Evolutionary conservation across 108 stramenopile species (phyloP), one percentile per base, ranked within the genome.

Genomic region (Cyclotella atomus): DNA sequence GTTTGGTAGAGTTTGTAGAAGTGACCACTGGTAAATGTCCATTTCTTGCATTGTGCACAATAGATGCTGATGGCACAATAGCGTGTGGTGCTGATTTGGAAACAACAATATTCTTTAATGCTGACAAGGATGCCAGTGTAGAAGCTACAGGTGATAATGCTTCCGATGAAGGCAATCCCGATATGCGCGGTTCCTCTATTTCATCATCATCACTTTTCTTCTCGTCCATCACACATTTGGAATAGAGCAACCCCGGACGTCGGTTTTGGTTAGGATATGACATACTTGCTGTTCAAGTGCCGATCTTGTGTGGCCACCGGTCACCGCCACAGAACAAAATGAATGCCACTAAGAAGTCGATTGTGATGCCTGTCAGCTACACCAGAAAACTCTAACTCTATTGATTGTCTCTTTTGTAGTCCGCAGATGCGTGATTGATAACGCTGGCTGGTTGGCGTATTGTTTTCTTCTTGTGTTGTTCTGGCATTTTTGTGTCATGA

Each of bases 251-350:
- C n/a, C n/a, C n/a, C n/a, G 28, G 20, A 24, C 3, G 20, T 61
- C 60, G 38, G 41, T 41, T 36, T 21, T 61, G 1, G 23, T n/a
- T 1, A 30, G 20, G 15, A 30, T 10, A 57, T 32, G 56, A 57
- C 56, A 57, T 57, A 1, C 2, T 57, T 57, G 28, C 32, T 57
- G 56, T n/a, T n/a, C n/a, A 29, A 32, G 56, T 57, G 56, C 56
- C 56, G 30, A 32, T 57, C 52, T 9, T 17, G 9, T 19, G n/a
- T n/a, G n/a, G n/a, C n/a, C n/a, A n/a, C n/a, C n/a, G n/a, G n/a
- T n/a, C n/a, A n/a, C n/a, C n/a, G n/a, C n/a, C n/a, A n/a, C n/a
- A n/a, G n/a, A n/a, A n/a, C n/a, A n/a, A n/a, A n/a, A n/a, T n/a
- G n/a, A n/a, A n/a, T n/a, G n/a, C n/a, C n/a, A n/a, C n/a, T n/a